Evolutionary conservation across 2,329 filamentous ascomycete genomes (phyloP).

Genomic region (Epichloe sibirici): DNA sequence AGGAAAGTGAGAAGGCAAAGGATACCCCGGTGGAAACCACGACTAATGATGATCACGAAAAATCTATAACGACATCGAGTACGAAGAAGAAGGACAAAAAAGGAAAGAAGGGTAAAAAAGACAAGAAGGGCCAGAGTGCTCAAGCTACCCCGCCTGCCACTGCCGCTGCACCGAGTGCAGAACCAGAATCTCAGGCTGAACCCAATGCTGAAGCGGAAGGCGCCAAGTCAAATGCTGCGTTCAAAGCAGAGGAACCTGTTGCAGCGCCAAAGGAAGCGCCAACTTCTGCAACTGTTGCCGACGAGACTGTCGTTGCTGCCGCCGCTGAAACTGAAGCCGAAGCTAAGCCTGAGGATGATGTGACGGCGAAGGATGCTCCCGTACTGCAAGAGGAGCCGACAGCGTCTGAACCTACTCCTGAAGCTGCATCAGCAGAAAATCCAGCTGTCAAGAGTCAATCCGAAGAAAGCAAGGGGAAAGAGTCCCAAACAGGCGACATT

Average conservation of each 20-base stretch:
- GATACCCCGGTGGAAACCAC: conserved; percentile 6
- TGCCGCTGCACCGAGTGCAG: background rate
- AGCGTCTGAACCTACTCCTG: background rate
- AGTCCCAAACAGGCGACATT: background rate
- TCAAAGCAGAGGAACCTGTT: background rate
- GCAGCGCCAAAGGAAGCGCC: background rate
- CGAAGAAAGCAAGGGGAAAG: background rate
- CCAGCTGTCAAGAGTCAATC: background rate
- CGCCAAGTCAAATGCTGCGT: background rate
- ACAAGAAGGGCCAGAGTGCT: conserved; percentile 9
- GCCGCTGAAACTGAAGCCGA: background rate
- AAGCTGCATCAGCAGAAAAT: background rate
- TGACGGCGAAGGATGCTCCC: background rate
- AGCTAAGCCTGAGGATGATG: background rate
- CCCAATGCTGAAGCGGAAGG: conserved; percentile 7
- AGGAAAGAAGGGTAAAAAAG: conserved; percentile 14
- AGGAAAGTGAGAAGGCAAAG: conserved; percentile 5
- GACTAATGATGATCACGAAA: conserved; percentile 9
- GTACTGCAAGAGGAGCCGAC: background rate
- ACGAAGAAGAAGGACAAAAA: conserved; percentile 14
- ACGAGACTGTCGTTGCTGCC: background rate
- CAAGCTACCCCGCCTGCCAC: background rate
- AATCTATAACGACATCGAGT: conserved; percentile 6
- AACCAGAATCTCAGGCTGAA: conserved; percentile 4
- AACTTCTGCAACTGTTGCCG: background rate